Evolutionary conservation across 2,329 filamentous ascomycete species (phyloP), one percentile per base, ranked within the genome.

Genomic region (Ophiobolus disseminans): DNA sequence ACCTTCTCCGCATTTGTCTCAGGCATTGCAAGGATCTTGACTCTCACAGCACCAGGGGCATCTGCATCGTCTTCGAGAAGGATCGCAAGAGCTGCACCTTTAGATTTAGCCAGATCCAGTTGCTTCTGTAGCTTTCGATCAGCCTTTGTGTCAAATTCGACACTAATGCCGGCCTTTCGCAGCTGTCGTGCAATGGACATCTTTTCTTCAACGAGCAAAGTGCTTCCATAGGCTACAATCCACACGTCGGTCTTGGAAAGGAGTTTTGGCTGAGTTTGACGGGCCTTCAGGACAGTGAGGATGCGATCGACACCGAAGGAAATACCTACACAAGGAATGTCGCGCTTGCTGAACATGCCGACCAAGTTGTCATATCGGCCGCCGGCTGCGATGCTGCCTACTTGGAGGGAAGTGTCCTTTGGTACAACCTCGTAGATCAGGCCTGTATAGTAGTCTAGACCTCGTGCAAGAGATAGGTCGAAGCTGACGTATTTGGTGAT

Each of bases 291-390:
- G 64, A 96, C 90, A 57, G 87, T 89, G 75, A 94, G 94, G 65
- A 96, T 96, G 58, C 91, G 86, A 73, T 96, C 91, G 36, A 96
- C 89, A 48, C 91, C 91, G 69, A 96, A 96, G 1, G 90, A 95
- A 59, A 94, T 87, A 55, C 89, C 88, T 5, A 91, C 87, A 58
- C 88, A 91, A n/a, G 89, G 91, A 39, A 96, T 89, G 69, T 91
- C 85, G 76, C 91, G 91, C 60, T 85, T 86, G 42, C 83, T 86
- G 78, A 94, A 96, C 89, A 94, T 95, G 75, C 88, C 87, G 11
- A 96, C 91, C 5, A 96, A 82, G 66, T 92, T 88, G 73, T 96
- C 91, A 73, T 96, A 96, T 53, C 90, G 36, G 11, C 48, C 45
- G 16, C 40, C 17, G 85, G 39, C 90, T 89, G 68, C 90, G 89